Conservation (phyloP, 2,329 filamentous ascomycete species). For the Didymella segeticola region DNA sequence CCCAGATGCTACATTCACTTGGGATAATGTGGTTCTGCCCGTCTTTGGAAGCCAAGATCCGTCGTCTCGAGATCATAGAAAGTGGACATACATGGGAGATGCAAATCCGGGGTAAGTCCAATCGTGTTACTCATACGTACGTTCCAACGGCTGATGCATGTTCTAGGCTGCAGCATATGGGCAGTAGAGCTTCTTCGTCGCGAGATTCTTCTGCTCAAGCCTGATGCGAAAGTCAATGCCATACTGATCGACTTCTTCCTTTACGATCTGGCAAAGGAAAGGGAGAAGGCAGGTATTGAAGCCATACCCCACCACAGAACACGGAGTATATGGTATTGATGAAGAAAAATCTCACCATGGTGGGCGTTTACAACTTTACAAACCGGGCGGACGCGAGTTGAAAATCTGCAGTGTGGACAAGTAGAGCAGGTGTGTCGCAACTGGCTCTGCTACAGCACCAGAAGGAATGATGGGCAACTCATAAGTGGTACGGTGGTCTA, state of each 20-base stretch:
- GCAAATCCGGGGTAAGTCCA: conserved; percentile 76
- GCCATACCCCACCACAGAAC: conserved; percentile 83
- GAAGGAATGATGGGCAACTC: too few species aligned
- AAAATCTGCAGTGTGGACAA: not conserved
- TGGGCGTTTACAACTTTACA: too few species aligned
- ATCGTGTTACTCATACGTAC: too few species aligned
- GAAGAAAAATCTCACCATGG: not conserved
- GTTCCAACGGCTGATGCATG: not conserved
- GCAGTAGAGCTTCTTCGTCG: conserved; percentile 86
- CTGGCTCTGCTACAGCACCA: too few species aligned
- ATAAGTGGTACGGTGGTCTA: too few species aligned
- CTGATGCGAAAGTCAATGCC: conserved; percentile 76
- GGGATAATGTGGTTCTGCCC: conserved; percentile 87
- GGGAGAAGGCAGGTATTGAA: conserved; percentile 61
- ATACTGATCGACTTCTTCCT: conserved; percentile 97
- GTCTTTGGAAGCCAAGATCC: conserved; percentile 73
- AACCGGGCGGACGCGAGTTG: too few species aligned
- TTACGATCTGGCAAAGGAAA: conserved; percentile 90
- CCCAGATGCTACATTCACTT: conserved; percentile 86
- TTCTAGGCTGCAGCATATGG: conserved; percentile 91
- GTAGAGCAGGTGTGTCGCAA: too few species aligned
- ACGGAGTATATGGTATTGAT: conserved; percentile 90
- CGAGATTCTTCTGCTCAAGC: conserved; percentile 77
- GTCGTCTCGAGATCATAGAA: conserved; percentile 68
- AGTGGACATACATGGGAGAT: conserved; percentile 81